These are phyloP conservation scores for Sphagnum contortum DNA, from an alignment of 225 moss, liverwort and hornwort species.

Conservation along the genomic window DNA sequence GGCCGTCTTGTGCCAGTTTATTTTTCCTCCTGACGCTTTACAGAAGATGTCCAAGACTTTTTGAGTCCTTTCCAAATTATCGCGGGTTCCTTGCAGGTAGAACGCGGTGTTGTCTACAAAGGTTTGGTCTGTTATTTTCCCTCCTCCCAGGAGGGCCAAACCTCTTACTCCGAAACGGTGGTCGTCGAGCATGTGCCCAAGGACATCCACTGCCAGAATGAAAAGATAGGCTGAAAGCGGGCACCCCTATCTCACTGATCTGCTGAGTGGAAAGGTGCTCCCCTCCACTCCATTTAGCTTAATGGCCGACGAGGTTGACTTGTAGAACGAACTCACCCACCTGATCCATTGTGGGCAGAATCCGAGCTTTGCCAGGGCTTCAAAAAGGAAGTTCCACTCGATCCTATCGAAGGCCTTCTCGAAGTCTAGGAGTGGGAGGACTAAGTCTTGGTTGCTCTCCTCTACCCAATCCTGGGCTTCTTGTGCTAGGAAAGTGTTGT, in stretches of 20 bases:
- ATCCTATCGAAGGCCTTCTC: slow-evolving; percentile 5
- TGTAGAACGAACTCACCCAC: neutral
- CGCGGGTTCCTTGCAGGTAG: neutral
- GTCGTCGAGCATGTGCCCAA: neutral
- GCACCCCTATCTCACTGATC: slow-evolving; percentile 2
- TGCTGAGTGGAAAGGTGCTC: neutral
- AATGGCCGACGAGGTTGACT: neutral
- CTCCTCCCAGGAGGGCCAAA: neutral
- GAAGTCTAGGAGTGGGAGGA: neutral
- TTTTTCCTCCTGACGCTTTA: neutral
- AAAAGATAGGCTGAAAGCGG: neutral
- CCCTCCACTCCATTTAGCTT: neutral
- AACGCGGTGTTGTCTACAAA: neutral
- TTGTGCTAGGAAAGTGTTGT: neutral
- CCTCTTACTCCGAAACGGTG: neutral
- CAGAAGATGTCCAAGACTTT: neutral
- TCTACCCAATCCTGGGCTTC: neutral
- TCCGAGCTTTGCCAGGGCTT: neutral
- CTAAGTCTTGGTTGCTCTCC: neutral
- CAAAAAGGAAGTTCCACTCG: neutral
- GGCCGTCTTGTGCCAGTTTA: neutral
- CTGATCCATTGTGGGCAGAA: neutral
- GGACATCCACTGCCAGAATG: neutral
- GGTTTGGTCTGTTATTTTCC: neutral
- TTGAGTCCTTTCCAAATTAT: neutral